Evolutionary conservation across 441 rosid species (phyloP).

Genomic region (Eruca vesicaria): DNA sequence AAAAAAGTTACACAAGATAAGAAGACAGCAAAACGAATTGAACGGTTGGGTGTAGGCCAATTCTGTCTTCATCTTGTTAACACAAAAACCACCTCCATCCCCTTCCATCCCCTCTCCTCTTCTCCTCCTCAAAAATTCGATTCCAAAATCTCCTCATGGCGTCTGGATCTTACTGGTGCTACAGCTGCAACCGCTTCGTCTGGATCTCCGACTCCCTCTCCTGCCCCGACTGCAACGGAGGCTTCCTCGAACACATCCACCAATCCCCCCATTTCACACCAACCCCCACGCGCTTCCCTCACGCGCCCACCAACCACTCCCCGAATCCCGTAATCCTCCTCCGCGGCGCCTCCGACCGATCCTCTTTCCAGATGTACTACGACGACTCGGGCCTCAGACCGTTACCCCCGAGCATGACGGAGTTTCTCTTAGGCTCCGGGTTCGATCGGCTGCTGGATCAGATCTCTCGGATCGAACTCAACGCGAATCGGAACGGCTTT

Average conservation of each 20-base stretch:
- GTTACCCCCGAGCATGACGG: conserved; percentile 67
- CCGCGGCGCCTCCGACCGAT: conserved; percentile 48
- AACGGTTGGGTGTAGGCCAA: conserved; percentile 26
- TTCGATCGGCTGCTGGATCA: conserved; percentile 73
- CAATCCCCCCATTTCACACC: conserved; percentile 38
- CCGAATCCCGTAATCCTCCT: conserved; percentile 85
- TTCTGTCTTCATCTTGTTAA: not conserved
- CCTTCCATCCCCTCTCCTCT: conserved; percentile 1
- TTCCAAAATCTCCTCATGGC: conserved; percentile 30
- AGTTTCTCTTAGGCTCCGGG: conserved; percentile 83
- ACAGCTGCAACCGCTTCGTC: conserved; percentile 72
- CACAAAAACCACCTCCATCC: not conserved
- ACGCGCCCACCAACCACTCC: conserved; percentile 45
- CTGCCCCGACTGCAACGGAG: conserved; percentile 80
- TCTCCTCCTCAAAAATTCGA: not conserved
- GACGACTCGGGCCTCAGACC: conserved; percentile 81
- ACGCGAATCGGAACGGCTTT: conserved; percentile 43
- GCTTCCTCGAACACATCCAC: conserved; percentile 70
- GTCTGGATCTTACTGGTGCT: conserved; percentile 75
- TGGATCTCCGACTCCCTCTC: conserved; percentile 46
- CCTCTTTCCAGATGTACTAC: conserved; percentile 69
- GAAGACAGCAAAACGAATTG: conserved; percentile 18
- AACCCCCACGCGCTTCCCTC: conserved; percentile 42
- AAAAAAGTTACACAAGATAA: not conserved
- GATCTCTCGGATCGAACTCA: conserved; percentile 70